Evolutionary conservation across 2,329 filamentous ascomycete species (phyloP), one percentile per base, ranked within the genome.

Genomic region (Shiraia sp.): DNA sequence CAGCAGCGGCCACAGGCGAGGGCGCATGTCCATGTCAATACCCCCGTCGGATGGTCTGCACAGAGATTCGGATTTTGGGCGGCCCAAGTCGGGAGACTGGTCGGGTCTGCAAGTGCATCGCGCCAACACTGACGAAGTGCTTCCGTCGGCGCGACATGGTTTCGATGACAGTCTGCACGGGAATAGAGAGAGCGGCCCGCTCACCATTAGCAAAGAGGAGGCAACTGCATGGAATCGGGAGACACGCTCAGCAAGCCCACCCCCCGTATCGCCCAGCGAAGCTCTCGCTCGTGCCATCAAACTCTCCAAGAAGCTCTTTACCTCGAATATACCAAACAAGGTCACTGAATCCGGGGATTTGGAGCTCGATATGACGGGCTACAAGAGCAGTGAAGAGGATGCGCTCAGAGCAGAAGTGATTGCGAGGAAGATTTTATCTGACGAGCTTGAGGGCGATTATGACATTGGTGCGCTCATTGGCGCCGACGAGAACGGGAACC

Each of bases 321-420:
- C 83, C 3, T 93, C 88, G 33, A 96, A 97, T 63, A 97, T 99
- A 45, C 90, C 90, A 5, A 93, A 87, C 42, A 86, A 89, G 52
- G 85, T 99, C n/a, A 97, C 87, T 1, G 90, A 95, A 42, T 87
- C 82, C 1, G 93, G 93, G 12, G 93, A 99, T 69, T 75, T 99
- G 40, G 97, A 97, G 90, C 75, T 99, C 37, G 93, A 99, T 68
- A 96, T 99, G 91, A 91, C 90, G 0, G 90, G 90, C 1, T 96
- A 96, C 73, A 97, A 96, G 70, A 88, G 86, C 66, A 95, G 85
- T 61, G 92, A 97, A 55, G 90, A 95, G 58, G 91, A 97, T 56
- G 88, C 92, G 5, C 78, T 97, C 39, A 84, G 89, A 32, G 92
- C 93, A 13, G 93, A 99, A 69, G 83, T 95, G n/a, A 80, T 97